Evolutionary conservation across 1,139 yeast genomes (phyloP), one percentile per base, ranked within the genome.

Genomic region (Hemisphaericaspora subhashii): DNA sequence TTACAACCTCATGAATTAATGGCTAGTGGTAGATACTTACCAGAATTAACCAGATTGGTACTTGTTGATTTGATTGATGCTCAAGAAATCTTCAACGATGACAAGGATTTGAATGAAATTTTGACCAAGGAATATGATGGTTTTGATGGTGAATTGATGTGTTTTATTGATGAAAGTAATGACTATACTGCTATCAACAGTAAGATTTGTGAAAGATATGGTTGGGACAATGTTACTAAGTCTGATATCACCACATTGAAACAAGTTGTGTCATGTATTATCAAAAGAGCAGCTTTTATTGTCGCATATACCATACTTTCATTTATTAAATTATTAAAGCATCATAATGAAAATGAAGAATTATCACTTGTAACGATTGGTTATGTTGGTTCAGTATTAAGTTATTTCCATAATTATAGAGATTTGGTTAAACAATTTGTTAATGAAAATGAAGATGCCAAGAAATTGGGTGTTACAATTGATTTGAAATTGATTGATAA

Each of bases 1-100:
- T 72, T 74, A 51, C 83, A 79, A 52, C 84, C 84, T 1, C 57
- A 70, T 33, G 84, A 79, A 52, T 59, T 74, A 42, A 60, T 77
- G 64, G 68, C 79, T 27, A 65, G 79, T 35, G 84, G 83, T 1
- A 60, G 83, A 47, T 79, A 79, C 54, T 61, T 79, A 38, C 77
- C 80, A 9, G 84, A 79, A 50, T 54, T 77, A 41, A 58, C 73
- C 5, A 59, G 83, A 35, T 57, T 73, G 39, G 66, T 66, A 3
- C 39, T 76, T 30, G 51, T 62, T 22, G 73, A 68, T 33, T 51
- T 70, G 46, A 52, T 64, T 26, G 54, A 56, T 2, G 45, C 46
- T 5, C 48, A 54, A 5, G 70, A 66, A 43, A 40, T 75, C 9
- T 72, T 74, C 40, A 36, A 35, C 21, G 30, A 45, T 10, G 40